A percentile compares a stretch with the other conserved stretches of the same genome.
phyloP scores from a whole-genome alignment of 2,329 filamentous ascomycete genomes.

The Penicillium sp. region DNA sequence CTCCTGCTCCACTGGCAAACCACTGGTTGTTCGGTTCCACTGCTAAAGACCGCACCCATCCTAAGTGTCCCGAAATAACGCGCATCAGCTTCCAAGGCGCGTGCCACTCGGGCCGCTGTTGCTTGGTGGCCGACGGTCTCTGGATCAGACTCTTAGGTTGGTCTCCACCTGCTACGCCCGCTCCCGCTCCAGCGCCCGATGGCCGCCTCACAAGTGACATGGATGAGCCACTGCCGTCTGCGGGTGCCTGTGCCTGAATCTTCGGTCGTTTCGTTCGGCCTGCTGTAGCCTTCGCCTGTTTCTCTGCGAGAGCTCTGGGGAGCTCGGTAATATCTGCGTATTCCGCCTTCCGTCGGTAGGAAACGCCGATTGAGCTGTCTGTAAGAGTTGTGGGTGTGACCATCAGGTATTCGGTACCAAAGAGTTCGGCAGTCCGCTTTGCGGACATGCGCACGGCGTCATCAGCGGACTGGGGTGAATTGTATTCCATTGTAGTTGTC shows the following conservation, averaged over 20 bases:
- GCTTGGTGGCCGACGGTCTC: constrained; percentile 59
- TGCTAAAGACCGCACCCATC: constrained; percentile 86
- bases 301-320: constrained; percentile 73
- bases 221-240: constrained; percentile 47
- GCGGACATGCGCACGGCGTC: constrained; percentile 41
- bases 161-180: constrained; percentile 32
- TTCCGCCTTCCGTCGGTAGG: constrained; percentile 55
- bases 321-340: constrained; percentile 76
- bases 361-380: constrained; percentile 42
- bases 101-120: constrained; percentile 88
- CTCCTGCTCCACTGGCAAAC: constrained; percentile 94
- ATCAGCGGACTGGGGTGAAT: constrained; percentile 29
- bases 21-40: constrained; percentile 96
- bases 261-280: constrained; percentile 63
- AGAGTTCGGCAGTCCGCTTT: constrained; percentile 47
- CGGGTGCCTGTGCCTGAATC: constrained; percentile 50
- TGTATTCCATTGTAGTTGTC: constrained; percentile 29
- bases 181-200: constrained; percentile 24
- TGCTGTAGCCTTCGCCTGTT: constrained; percentile 66
- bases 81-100: constrained; percentile 98
- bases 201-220: constrained; percentile 53
- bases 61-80: constrained; percentile 92
- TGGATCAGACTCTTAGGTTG: constrained; percentile 62
- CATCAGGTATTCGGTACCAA: constrained; percentile 47
- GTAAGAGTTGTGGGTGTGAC: constrained; percentile 43